Evolutionary conservation across 2,329 filamentous ascomycete species (phyloP), one percentile per base, ranked within the genome.

Genomic region (Fusarium buharicum): DNA sequence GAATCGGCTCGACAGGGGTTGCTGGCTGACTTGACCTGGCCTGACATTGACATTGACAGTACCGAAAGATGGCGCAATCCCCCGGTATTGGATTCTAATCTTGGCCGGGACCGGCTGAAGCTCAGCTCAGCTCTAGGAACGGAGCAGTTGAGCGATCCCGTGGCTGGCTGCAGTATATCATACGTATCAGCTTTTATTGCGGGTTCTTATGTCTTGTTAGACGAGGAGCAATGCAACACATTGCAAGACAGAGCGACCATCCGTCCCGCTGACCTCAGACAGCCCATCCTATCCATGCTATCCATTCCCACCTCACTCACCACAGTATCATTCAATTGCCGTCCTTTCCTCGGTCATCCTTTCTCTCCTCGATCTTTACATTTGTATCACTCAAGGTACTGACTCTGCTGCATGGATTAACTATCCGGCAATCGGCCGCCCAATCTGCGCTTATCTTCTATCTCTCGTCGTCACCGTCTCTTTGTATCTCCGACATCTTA

Each of bases 181-280:
- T 34, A 27, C 13, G n/a, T 36, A n/a, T 14, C 38, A 27, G 43
- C 13, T 34, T 50, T 40, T 22, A n/a, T n/a, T 24, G 47, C 60
- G 56, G 50, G n/a, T 31, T 59, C 22, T 24, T 24, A 8, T 24
- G 22, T 44, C 41, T 49, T 55, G 33, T 45, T 55, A 50, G 34
- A 57, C 49, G 47, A 39, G 18, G 28, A 22, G 41, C 53, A 46
- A 52, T 17, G 31, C 36, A 49, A 33, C 22, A 39, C 49, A 14
- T 28, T 39, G 45, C 44, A 41, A 47, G 31, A 54, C 56, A 59
- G 41, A 59, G 31, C 40, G 36, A 17, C 30, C 37, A 55, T 48
- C 40, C 12, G 9, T 28, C 41, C 55, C 66, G 62, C 66, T 68
- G 60, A 68, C 66, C 55, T 55, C 50, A 62, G 51, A 56, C 55